A percentile compares a stretch with the other conserved stretches of the same genome.
Conservation (phyloP, 495 filamentous ascomycete genomes). For the Penicillium bovifimosum region DNA sequence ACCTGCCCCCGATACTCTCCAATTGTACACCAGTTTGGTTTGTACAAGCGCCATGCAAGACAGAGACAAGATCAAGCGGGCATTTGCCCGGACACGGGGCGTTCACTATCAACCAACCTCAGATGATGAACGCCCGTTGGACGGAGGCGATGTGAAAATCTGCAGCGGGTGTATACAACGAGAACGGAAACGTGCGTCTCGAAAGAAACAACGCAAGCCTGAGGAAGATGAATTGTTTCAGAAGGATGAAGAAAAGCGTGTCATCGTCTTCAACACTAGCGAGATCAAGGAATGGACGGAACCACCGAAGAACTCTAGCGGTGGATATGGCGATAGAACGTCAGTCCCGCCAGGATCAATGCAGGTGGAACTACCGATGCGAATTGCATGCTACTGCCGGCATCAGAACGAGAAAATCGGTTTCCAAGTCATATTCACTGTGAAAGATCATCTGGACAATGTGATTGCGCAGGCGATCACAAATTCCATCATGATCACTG, state of each 20-base stretch:
- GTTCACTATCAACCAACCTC: slow-evolving; percentile 32
- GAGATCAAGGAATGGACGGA: slow-evolving; percentile 83
- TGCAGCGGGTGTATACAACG: slow-evolving; percentile 77
- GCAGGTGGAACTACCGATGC: slow-evolving; percentile 80
- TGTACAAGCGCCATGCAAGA: slow-evolving; percentile 92
- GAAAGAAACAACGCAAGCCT: slow-evolving; percentile 83
- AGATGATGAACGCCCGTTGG: slow-evolving; percentile 65
- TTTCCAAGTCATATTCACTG: slow-evolving; percentile 89
- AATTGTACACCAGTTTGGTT: slow-evolving; percentile 74
- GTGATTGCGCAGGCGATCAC: slow-evolving; percentile 81
- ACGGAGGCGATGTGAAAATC: slow-evolving; percentile 81
- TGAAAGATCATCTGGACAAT: slow-evolving; percentile 71
- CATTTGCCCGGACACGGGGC: slow-evolving; percentile 60
- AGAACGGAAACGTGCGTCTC: slow-evolving; percentile 77
- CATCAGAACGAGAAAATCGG: slow-evolving; percentile 89
- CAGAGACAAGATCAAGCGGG: slow-evolving; percentile 52
- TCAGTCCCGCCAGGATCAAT: slow-evolving; percentile 54
- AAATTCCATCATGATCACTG: slow-evolving; percentile 86
- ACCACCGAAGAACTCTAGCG: slow-evolving; percentile 37
- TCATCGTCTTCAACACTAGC: slow-evolving; percentile 90
- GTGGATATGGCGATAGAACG: slow-evolving; percentile 28
- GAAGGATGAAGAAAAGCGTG: slow-evolving; percentile 67
- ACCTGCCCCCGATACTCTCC: slow-evolving; percentile 64
- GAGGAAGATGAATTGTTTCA: slow-evolving; percentile 80
- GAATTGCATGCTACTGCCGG: slow-evolving; percentile 95